Conservation (phyloP, 2,329 filamentous ascomycete genomes). For the Penicillium sp. region DNA sequence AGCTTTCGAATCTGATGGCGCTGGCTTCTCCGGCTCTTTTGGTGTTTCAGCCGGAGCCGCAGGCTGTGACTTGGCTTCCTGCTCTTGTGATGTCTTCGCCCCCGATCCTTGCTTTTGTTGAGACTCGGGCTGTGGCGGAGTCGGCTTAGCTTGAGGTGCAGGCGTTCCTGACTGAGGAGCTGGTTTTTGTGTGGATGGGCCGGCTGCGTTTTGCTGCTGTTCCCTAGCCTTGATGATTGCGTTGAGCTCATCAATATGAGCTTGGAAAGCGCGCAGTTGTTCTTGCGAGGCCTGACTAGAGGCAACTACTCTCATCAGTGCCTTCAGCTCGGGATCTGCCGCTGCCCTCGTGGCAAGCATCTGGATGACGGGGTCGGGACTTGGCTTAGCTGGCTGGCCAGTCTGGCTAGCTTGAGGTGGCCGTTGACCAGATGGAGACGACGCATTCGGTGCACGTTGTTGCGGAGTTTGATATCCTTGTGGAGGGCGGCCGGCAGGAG, state of each 20-base stretch:
- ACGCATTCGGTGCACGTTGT: constrained; percentile 12
- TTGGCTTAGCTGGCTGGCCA: constrained; percentile 43
- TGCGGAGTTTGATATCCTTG: constrained; percentile 28
- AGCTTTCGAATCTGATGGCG: neutral
- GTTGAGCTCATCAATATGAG: constrained; percentile 52
- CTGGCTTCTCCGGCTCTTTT: constrained; percentile 4
- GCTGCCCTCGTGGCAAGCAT: constrained; percentile 53
- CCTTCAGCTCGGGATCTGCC: constrained; percentile 49
- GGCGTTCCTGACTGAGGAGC: constrained; percentile 13
- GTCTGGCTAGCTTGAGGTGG: constrained; percentile 28
- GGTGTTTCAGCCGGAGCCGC: constrained; percentile 13
- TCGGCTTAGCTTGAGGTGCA: constrained; percentile 6
- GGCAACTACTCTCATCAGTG: constrained; percentile 51
- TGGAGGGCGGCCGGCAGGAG: constrained; percentile 26
- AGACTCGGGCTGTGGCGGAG: constrained; percentile 20
- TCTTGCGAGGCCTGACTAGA: constrained; percentile 50
- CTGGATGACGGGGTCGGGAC: constrained; percentile 51
- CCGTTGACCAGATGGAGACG: constrained; percentile 25
- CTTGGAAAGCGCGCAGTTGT: constrained; percentile 50
- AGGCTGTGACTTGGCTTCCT: constrained; percentile 16
- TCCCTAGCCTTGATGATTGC: constrained; percentile 48
- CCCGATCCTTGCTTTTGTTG: constrained; percentile 28
- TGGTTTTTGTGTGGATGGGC: constrained; percentile 5
- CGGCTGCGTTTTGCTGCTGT: constrained; percentile 31
- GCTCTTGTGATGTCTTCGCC: constrained; percentile 17